phyloP scores from a whole-genome alignment of 108 stramenopile species.

The Skeletonema potamos region DNA sequence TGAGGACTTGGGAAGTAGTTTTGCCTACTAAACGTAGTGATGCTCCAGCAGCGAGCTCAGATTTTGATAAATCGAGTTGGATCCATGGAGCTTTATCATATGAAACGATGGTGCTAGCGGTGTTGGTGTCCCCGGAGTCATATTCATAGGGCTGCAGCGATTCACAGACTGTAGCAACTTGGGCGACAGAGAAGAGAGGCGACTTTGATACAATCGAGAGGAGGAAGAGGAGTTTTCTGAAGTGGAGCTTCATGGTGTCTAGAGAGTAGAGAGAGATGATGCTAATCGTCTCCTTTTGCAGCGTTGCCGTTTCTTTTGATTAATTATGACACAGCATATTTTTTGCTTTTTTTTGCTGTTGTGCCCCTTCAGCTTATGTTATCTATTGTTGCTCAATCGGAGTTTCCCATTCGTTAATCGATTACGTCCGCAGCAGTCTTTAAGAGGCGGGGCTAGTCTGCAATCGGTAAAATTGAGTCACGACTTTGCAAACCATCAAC shows the following conservation, averaged over 20 bases:
- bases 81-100: neutral
- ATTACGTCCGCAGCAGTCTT: too few species aligned
- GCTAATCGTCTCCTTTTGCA: too few species aligned
- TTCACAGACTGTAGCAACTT: neutral
- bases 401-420: too few species aligned
- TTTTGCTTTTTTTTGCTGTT: too few species aligned
- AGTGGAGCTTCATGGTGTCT: neutral
- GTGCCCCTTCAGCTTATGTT: too few species aligned
- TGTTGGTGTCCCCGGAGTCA: neutral
- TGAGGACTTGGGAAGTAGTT: neutral
- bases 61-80: neutral
- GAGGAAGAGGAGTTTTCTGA: neutral
- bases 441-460: too few species aligned
- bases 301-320: too few species aligned
- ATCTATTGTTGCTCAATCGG: too few species aligned
- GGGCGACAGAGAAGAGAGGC: neutral
- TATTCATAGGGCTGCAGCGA: neutral
- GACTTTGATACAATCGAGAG: neutral
- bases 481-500: too few species aligned
- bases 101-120: neutral
- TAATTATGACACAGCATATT: too few species aligned
- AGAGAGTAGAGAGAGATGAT: too few species aligned
- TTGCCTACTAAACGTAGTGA: neutral
- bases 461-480: too few species aligned
- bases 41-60: neutral